Evolutionary conservation across 805 yeast species (phyloP).

Genomic region (Teunomyces pallodes): DNA sequence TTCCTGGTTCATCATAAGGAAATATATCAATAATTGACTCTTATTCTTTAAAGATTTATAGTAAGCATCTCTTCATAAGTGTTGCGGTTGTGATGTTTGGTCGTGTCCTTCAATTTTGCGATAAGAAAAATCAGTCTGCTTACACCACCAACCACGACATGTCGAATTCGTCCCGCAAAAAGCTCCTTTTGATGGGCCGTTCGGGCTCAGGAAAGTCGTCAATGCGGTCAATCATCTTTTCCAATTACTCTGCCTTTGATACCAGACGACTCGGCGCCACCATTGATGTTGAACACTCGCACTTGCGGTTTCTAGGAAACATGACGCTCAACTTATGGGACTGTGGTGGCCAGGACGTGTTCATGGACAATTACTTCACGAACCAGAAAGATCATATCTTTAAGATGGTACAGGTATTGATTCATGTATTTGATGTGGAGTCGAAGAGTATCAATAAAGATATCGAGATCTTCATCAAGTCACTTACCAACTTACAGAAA

Average conservation of each 20-base stretch:
- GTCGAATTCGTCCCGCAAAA: slow-evolving; percentile 37
- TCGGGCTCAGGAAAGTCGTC: slow-evolving; percentile 97
- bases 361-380: slow-evolving; percentile 90
- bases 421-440: slow-evolving; percentile 95
- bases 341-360: slow-evolving; percentile 97
- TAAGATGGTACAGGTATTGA: slow-evolving; percentile 91
- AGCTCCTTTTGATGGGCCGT: slow-evolving; percentile 67
- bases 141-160: slow-evolving; percentile 10
- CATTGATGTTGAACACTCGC: slow-evolving; percentile 97
- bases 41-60: too few relatives aligned
- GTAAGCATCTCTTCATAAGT: background rate
- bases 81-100: background rate
- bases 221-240: slow-evolving; percentile 93
- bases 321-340: slow-evolving; percentile 97
- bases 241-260: slow-evolving; percentile 95
- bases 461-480: slow-evolving; percentile 84
- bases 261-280: slow-evolving; percentile 95
- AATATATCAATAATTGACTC: too few relatives aligned
- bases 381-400: slow-evolving; percentile 89
- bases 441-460: slow-evolving; percentile 89
- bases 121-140: background rate
- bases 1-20: background rate
- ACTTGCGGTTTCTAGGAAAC: slow-evolving; percentile 85
- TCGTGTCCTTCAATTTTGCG: background rate
- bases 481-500: slow-evolving; percentile 75